Percentiles rank a stretch among this genome's conserved stretches.
phyloP scores from a whole-genome alignment of 805 yeast species.

The Ogataea minuta region DNA sequence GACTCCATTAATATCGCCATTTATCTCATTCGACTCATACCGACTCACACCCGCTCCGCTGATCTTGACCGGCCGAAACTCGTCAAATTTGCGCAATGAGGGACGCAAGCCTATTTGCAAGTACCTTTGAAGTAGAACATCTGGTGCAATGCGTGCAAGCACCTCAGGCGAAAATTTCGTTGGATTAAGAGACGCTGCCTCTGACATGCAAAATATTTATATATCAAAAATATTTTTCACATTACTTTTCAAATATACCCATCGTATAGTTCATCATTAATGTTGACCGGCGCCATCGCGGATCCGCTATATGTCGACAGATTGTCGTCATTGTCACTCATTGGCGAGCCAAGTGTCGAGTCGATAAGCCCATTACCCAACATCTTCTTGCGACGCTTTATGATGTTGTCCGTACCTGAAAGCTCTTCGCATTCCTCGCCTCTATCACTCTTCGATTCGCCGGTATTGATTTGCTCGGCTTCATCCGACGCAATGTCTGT shows the following conservation, averaged over 20 bases:
- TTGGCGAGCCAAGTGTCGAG: slow-evolving; percentile 32
- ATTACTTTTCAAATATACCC: slow-evolving; percentile 10
- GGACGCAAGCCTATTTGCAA: slow-evolving; percentile 76
- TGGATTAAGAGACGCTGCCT: slow-evolving; percentile 32
- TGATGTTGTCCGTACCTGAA: slow-evolving; percentile 10
- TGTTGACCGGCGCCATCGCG: slow-evolving; percentile 26
- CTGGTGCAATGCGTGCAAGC: slow-evolving; percentile 82
- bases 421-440: slow-evolving; percentile 4
- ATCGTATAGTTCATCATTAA: slow-evolving; percentile 14
- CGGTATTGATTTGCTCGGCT: slow-evolving; percentile 6
- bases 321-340: slow-evolving; percentile 33
- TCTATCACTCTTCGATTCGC: slow-evolving; percentile 6
- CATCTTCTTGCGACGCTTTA: slow-evolving; percentile 27
- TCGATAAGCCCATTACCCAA: slow-evolving; percentile 13
- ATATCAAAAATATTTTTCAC: slow-evolving; percentile 2
- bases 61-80: slow-evolving; percentile 59
- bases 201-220: slow-evolving; percentile 1
- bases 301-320: slow-evolving; percentile 31
- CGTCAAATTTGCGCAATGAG: slow-evolving; percentile 63
- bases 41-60: slow-evolving; percentile 38
- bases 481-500: slow-evolving; percentile 13
- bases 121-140: slow-evolving; percentile 75
- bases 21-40: slow-evolving; percentile 22
- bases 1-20: slow-evolving; percentile 17
- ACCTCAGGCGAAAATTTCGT: slow-evolving; percentile 78